Conservation (phyloP, 2,329 filamentous ascomycete species). For the Trichoderma sp. region DNA sequence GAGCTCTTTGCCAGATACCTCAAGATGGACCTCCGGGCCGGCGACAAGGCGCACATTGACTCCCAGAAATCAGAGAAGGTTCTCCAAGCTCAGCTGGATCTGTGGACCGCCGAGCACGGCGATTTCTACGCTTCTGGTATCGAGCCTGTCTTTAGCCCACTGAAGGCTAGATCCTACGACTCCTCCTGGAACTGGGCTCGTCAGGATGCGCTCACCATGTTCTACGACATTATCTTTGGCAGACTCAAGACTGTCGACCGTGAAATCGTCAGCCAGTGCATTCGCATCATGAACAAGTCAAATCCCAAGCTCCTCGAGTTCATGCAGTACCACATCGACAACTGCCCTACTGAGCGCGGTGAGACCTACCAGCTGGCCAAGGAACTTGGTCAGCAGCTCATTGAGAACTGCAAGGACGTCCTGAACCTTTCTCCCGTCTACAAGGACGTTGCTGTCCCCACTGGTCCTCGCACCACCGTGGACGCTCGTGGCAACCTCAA, state of each 20-base stretch:
- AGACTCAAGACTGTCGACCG: conserved; percentile 89
- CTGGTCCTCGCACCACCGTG: conserved; percentile 87
- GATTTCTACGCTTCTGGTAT: conserved; percentile 96
- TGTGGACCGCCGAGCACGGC: conserved; percentile 94
- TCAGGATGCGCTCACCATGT: conserved; percentile 97
- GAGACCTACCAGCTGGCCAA: conserved; percentile 99
- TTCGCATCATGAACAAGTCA: conserved; percentile 98
- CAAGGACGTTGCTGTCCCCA: conserved; percentile 93
- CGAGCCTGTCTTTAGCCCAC: conserved; percentile 85
- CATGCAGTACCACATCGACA: conserved; percentile 99
- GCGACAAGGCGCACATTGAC: conserved; percentile 86
- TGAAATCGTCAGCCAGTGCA: conserved; percentile 97
- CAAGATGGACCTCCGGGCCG: conserved; percentile 94
- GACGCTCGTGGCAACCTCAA: conserved; percentile 89
- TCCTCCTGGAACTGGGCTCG: conserved; percentile 99
- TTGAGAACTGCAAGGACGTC: conserved; percentile 96
- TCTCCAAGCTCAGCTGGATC: conserved; percentile 87
- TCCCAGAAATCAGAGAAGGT: conserved; percentile 83
- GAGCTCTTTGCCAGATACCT: conserved; percentile 93
- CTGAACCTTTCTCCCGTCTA: conserved; percentile 80
- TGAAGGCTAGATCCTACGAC: conserved; percentile 95
- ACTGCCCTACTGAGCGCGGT: conserved; percentile 92
- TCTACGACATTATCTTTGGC: conserved; percentile 98
- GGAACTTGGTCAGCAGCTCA: conserved; percentile 86
- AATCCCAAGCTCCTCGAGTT: conserved; percentile 95